These are phyloP conservation scores for Barnettozyma wickerhamii DNA, from an alignment of 805 yeast genomes.

Conservation along the genomic window DNA sequence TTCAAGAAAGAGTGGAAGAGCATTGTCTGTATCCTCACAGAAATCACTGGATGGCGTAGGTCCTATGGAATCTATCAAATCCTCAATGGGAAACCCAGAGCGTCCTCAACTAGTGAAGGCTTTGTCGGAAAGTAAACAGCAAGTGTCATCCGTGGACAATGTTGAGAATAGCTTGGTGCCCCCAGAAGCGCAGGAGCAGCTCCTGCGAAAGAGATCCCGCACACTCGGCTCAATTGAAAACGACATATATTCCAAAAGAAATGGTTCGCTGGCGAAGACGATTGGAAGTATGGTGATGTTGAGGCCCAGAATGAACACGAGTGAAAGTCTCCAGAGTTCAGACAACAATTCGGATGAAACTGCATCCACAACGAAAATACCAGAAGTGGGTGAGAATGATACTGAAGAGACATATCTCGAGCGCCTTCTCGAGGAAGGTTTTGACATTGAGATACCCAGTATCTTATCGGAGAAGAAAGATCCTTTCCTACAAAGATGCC, in stretches of 20 bases:
- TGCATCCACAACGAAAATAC: slow-evolving; percentile 19
- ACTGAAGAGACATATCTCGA: slow-evolving; percentile 25
- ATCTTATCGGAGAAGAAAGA: slow-evolving; percentile 28
- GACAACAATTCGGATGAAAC: neutral
- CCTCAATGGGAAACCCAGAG: neutral
- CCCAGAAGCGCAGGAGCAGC: slow-evolving; percentile 9
- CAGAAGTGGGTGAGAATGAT: slow-evolving; percentile 27
- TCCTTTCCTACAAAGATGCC: slow-evolving; percentile 24
- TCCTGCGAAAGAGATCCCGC: slow-evolving; percentile 21
- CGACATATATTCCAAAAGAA: slow-evolving; percentile 28
- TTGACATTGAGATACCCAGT: slow-evolving; percentile 28
- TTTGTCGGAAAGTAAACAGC: slow-evolving; percentile 15
- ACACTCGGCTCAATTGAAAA: slow-evolving; percentile 25
- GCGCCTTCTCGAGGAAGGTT: slow-evolving; percentile 24
- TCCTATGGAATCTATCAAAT: neutral
- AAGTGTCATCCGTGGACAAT: neutral
- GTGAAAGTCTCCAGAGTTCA: slow-evolving; percentile 13
- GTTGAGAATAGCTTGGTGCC: neutral
- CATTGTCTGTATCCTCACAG: neutral
- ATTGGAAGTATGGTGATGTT: slow-evolving; percentile 33
- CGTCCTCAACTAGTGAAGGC: slow-evolving; percentile 15
- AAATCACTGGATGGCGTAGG: neutral
- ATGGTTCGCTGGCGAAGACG: slow-evolving; percentile 34
- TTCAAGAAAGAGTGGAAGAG: neutral
- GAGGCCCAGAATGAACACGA: slow-evolving; percentile 21